Percentiles rank a stretch among this genome's conserved stretches.
These are phyloP conservation scores for Candida maris DNA, from an alignment of 805 yeast species.

Conservation along the genomic window DNA sequence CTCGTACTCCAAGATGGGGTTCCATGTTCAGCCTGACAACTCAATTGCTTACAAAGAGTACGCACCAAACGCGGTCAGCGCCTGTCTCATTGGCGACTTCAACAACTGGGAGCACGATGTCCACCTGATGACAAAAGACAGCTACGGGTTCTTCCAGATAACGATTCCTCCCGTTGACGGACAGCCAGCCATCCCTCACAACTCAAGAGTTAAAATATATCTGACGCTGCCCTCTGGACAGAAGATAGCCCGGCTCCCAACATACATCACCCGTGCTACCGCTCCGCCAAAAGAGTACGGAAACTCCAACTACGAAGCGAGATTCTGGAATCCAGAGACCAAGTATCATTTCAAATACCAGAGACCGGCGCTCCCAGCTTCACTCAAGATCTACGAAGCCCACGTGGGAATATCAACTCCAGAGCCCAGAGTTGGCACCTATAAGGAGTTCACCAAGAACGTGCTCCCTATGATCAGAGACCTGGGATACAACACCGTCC, in stretches of 20 bases:
- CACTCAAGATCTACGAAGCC: constrained; percentile 84
- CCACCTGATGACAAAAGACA: constrained; percentile 56
- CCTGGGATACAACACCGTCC: constrained; percentile 89
- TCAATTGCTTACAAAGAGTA: constrained; percentile 71
- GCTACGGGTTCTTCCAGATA: constrained; percentile 68
- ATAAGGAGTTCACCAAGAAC: constrained; percentile 76
- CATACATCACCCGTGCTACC: constrained; percentile 84
- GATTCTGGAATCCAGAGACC: constrained; percentile 82
- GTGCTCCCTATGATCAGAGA: constrained; percentile 80
- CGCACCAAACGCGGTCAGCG: constrained; percentile 81
- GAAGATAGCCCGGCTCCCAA: constrained; percentile 75
- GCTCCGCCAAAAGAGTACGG: constrained; percentile 55
- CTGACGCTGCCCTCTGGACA: constrained; percentile 66
- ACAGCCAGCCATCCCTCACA: constrained; percentile 70
- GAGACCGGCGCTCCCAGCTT: constrained; percentile 56
- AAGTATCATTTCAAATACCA: constrained; percentile 57
- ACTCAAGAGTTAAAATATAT: constrained; percentile 70
- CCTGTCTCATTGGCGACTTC: constrained; percentile 87
- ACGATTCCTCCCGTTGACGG: constrained; percentile 55
- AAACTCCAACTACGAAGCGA: constrained; percentile 65
- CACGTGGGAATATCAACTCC: constrained; percentile 94
- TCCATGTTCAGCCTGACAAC: constrained; percentile 59
- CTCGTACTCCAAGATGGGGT: constrained; percentile 73
- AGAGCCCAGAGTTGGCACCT: constrained; percentile 79
- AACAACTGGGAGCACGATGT: constrained; percentile 69